Conservation (phyloP, 257 asterid species). For the Voacanga thouarsii region DNA sequence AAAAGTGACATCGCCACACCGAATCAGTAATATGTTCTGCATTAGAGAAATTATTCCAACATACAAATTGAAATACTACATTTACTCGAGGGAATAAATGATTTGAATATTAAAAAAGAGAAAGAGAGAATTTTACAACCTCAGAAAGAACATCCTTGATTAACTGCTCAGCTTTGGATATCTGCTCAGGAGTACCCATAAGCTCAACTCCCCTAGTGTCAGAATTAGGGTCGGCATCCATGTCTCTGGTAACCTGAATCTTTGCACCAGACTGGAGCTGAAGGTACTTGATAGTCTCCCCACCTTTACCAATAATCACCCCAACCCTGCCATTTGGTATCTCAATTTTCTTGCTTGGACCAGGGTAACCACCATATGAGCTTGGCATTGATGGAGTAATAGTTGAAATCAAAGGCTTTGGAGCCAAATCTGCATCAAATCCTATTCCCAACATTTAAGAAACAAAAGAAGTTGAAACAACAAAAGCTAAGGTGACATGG, state of each 20-base stretch:
- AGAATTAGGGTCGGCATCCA: conserved; percentile 80
- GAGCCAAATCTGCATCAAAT: conserved; percentile 26
- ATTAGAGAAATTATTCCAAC: not conserved
- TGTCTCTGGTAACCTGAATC: conserved; percentile 88
- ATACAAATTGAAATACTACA: not conserved
- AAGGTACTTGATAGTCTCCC: conserved; percentile 84
- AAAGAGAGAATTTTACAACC: conserved; percentile 5
- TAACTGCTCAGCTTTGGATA: conserved; percentile 71
- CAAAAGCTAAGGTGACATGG: not conserved
- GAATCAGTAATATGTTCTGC: not conserved
- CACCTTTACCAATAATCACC: conserved; percentile 85
- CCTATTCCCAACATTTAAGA: not conserved
- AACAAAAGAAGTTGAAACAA: not conserved
- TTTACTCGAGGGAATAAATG: not conserved
- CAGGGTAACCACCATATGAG: conserved; percentile 64
- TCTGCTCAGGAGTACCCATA: conserved; percentile 70
- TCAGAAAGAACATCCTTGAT: conserved; percentile 56
- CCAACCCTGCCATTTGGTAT: conserved; percentile 63
- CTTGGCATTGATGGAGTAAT: conserved; percentile 35
- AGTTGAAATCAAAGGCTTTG: conserved; percentile 18
- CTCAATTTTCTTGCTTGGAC: conserved; percentile 63
- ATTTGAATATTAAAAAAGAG: not conserved
- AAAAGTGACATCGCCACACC: not conserved
- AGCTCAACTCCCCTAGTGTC: conserved; percentile 67
- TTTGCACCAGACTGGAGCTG: conserved; percentile 87